These are phyloP conservation scores for Herpotrichia juniperi DNA, from an alignment of 2,329 filamentous ascomycete species.

Conservation along the genomic window DNA sequence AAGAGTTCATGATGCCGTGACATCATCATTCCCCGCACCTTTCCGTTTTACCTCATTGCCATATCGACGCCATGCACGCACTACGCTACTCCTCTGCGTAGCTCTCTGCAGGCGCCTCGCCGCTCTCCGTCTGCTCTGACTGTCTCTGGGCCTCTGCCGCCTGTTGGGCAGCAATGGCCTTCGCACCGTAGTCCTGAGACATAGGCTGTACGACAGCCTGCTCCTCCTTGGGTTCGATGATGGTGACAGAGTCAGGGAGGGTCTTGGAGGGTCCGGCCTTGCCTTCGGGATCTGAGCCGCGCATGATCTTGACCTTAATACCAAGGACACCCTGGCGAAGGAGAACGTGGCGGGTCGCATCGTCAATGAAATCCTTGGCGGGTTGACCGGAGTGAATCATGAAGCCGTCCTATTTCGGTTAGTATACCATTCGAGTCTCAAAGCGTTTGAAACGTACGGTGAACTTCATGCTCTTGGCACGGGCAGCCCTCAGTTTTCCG, in stretches of 20 bases:
- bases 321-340: conserved; percentile 99
- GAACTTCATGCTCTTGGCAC: conserved; percentile 99
- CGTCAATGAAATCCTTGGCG: conserved; percentile 99
- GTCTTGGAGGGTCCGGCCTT: conserved; percentile 98
- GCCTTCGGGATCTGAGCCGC: conserved; percentile 98
- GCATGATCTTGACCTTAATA: conserved; percentile 99
- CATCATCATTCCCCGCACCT: conserved; percentile 9
- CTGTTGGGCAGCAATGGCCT: conserved; percentile 74
- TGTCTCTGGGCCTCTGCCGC: conserved; percentile 67
- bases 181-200: conserved; percentile 98
- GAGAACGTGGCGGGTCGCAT: conserved; percentile 97
- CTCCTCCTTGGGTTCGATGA: conserved; percentile 99
- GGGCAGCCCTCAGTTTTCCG: conserved; percentile 97
- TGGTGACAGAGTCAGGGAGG: conserved; percentile 96
- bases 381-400: conserved; percentile 99
- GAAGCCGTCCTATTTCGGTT: conserved; percentile 77
- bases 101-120: conserved; percentile 44
- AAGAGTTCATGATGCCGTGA: conserved; percentile 18
- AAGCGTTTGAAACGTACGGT: conserved; percentile 66
- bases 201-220: conserved; percentile 91
- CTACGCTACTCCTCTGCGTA: conserved; percentile 42
- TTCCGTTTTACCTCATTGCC: conserved; percentile 1
- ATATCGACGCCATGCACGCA: conserved; percentile 1
- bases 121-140: conserved; percentile 64
- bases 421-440: conserved; percentile 13